Conservation (phyloP, 2,329 filamentous ascomycete genomes). For the Fusarium nurragi region DNA sequence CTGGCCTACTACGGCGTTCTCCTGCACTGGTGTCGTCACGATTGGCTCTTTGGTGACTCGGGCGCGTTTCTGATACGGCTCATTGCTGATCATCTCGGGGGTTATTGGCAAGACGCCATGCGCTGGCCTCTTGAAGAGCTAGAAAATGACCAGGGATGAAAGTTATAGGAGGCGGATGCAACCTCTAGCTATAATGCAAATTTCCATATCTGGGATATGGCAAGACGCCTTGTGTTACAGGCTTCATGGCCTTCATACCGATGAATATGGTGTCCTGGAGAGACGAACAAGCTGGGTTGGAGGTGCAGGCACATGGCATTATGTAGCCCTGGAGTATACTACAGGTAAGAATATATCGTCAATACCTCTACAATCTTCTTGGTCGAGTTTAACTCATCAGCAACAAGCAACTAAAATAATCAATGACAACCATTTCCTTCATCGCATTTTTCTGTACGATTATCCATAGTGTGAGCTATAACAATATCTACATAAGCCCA, state of each 20-base stretch:
- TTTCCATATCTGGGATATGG: no score
- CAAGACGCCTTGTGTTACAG: no score
- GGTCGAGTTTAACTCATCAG: neutral
- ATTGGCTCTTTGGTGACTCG: conserved; percentile 53
- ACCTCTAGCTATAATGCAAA: no score
- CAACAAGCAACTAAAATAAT: neutral
- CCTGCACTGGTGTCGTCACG: conserved; percentile 52
- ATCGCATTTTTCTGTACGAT: conserved; percentile 1
- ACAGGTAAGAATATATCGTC: no score
- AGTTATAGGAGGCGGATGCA: neutral
- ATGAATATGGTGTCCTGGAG: no score
- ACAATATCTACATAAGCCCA: conserved; percentile 24
- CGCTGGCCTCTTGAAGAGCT: conserved; percentile 49
- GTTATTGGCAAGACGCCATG: conserved; percentile 48
- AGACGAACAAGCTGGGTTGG: no score
- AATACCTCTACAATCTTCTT: no score
- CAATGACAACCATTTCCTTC: neutral
- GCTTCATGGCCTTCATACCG: no score
- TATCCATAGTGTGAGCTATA: conserved; percentile 26
- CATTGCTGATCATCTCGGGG: conserved; percentile 47
- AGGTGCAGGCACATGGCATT: no score
- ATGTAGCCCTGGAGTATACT: no score
- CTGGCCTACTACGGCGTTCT: conserved; percentile 61
- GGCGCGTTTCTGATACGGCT: conserved; percentile 47
- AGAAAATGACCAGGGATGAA: conserved; percentile 41